Percentiles rank a stretch among this genome's conserved stretches.
Evolutionary conservation across 2,329 filamentous ascomycete species (phyloP).

Genomic region (Apiospora koreana): DNA sequence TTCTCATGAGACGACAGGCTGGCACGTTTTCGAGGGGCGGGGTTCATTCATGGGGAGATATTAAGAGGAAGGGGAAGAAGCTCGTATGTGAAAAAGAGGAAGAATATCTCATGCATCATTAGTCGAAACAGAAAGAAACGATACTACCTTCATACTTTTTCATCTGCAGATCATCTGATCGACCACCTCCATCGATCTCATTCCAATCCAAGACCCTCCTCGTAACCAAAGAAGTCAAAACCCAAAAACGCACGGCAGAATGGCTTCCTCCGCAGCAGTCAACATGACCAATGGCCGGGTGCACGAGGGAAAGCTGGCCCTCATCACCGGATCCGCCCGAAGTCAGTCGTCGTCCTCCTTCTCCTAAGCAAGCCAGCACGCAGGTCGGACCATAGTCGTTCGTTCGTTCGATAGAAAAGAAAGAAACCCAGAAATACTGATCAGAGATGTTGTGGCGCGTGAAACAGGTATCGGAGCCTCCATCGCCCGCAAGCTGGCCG

Average conservation of each 20-base stretch:
- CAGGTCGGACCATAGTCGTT: background rate
- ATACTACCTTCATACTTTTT: slow-evolving; percentile 9
- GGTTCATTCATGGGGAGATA: background rate
- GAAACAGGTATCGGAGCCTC: slow-evolving; percentile 59
- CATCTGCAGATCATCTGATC: background rate
- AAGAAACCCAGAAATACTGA: background rate
- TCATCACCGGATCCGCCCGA: slow-evolving; percentile 15
- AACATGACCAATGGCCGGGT: slow-evolving; percentile 10
- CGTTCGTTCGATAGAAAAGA: background rate
- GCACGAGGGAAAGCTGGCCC: slow-evolving; percentile 17
- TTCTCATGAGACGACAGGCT: background rate
- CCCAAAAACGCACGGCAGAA: background rate
- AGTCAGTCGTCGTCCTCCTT: slow-evolving; percentile 5
- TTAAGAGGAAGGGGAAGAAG: background rate
- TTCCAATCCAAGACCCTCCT: background rate
- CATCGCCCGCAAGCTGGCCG: slow-evolving; percentile 56
- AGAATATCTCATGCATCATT: background rate
- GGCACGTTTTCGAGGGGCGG: background rate
- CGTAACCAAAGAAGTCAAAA: background rate
- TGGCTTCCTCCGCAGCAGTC: slow-evolving; percentile 1
- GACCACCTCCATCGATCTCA: too few species aligned
- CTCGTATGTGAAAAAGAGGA: background rate
- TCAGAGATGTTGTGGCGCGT: background rate
- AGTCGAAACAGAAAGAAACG: background rate
- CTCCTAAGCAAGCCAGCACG: too few species aligned